A percentile compares a stretch with the other conserved stretches of the same genome.
These are phyloP conservation scores for Monosporascus sp. DNA, from an alignment of 2,329 filamentous ascomycete genomes.

Conservation along the genomic window DNA sequence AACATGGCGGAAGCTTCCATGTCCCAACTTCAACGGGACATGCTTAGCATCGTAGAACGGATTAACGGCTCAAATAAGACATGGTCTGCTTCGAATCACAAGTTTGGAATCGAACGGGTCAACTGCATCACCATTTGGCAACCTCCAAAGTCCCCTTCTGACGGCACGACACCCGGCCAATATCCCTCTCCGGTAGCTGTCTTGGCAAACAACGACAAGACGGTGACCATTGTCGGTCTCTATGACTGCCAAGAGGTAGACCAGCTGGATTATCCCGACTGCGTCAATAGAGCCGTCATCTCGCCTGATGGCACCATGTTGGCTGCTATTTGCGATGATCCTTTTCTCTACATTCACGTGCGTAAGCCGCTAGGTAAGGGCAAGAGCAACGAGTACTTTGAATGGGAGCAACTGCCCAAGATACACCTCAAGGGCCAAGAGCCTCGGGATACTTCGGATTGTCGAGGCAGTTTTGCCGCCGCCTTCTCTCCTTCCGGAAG, in stretches of 20 bases:
- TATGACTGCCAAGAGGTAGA: slow-evolving; percentile 60
- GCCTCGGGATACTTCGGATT: slow-evolving; percentile 47
- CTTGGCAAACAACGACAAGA: slow-evolving; percentile 87
- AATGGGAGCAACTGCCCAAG: slow-evolving; percentile 47
- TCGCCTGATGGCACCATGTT: slow-evolving; percentile 81
- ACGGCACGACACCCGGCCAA: slow-evolving; percentile 25
- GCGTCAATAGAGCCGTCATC: slow-evolving; percentile 90
- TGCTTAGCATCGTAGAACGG: slow-evolving; percentile 27
- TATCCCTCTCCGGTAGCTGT: slow-evolving; percentile 58
- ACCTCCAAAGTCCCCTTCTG: slow-evolving; percentile 33
- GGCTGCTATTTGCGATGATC: slow-evolving; percentile 81
- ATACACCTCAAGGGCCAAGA: slow-evolving; percentile 55
- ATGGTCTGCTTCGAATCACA: slow-evolving; percentile 45
- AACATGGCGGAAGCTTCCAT: slow-evolving; percentile 31
- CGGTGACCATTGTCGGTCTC: slow-evolving; percentile 78
- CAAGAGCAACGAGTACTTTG: slow-evolving; percentile 28
- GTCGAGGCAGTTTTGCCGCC: slow-evolving; percentile 68
- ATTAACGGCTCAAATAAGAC: slow-evolving; percentile 36
- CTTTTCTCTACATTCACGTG: slow-evolving; percentile 78
- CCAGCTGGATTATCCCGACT: slow-evolving; percentile 69
- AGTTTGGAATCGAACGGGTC: slow-evolving; percentile 55
- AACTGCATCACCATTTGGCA: slow-evolving; percentile 64
- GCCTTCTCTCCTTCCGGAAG: slow-evolving; percentile 69
- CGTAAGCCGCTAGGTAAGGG: slow-evolving; percentile 36
- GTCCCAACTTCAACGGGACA: slow-evolving; percentile 24